These are phyloP conservation scores for Penicilliopsis zonata DNA, from an alignment of 495 filamentous ascomycete genomes.

Conservation along the genomic window DNA sequence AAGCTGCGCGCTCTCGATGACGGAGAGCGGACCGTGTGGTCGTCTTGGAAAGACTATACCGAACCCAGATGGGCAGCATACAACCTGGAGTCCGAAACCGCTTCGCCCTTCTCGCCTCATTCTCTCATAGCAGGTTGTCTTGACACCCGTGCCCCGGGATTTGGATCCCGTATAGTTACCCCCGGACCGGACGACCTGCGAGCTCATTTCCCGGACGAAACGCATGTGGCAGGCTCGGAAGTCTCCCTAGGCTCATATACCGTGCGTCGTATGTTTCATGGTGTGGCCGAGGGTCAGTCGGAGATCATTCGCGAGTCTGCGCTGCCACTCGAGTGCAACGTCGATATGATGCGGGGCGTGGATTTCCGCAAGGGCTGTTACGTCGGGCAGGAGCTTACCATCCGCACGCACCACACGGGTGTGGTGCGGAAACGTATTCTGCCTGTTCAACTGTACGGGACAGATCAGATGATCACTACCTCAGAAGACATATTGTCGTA, in stretches of 20 bases:
- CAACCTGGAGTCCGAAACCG: conserved; percentile 24
- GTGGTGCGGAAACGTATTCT: conserved; percentile 87
- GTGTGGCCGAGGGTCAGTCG: conserved; percentile 70
- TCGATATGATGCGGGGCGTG: conserved; percentile 70
- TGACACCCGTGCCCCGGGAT: conserved; percentile 55
- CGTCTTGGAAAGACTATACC: conserved; percentile 45
- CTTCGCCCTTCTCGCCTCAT: conserved; percentile 13
- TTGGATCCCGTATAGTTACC: conserved; percentile 50
- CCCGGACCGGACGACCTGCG: conserved; percentile 28
- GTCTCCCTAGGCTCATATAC: conserved; percentile 39
- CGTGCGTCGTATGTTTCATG: conserved; percentile 60
- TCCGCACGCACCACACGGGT: conserved; percentile 84
- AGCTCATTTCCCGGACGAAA: conserved; percentile 22
- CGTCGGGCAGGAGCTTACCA: conserved; percentile 91
- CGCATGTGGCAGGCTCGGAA: conserved; percentile 20
- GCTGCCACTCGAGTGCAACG: conserved; percentile 71
- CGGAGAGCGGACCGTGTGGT: conserved; percentile 53
- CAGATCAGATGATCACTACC: conserved; percentile 16
- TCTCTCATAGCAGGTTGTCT: conserved; percentile 29
- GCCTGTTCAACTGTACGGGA: conserved; percentile 62
- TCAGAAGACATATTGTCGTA: conserved; percentile 37
- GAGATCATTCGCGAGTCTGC: conserved; percentile 61
- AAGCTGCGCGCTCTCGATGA: conserved; percentile 48
- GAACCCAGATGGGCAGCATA: conserved; percentile 34
- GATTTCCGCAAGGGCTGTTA: conserved; percentile 97